Evolutionary conservation across 2,329 filamentous ascomycete genomes (phyloP).

Genomic region (Ascochyta clinopodiicola): DNA sequence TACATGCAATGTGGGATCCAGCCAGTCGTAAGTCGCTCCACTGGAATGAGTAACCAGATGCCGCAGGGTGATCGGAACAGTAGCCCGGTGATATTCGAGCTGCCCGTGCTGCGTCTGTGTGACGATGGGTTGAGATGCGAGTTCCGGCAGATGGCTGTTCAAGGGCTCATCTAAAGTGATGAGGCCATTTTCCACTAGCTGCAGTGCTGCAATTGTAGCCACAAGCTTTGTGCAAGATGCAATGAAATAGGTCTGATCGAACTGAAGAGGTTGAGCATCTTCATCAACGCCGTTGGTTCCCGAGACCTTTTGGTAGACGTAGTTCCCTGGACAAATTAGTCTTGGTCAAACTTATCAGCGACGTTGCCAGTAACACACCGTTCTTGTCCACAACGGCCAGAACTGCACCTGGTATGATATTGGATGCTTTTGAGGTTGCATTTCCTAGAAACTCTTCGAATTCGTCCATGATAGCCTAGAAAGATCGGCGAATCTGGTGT

Average conservation of each 20-base stretch:
- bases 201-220: constrained; percentile 37
- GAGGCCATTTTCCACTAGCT: constrained; percentile 38
- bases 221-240: constrained; percentile 44
- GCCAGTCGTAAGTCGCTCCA: constrained; percentile 3
- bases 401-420: constrained; percentile 26
- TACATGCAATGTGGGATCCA: background rate
- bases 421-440: constrained; percentile 24
- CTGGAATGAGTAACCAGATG: constrained; percentile 1
- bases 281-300: constrained; percentile 40
- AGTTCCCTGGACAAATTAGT: background rate
- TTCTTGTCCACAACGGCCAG: constrained; percentile 25
- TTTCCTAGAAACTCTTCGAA: constrained; percentile 37
- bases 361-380: background rate
- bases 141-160: background rate
- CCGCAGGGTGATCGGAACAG: background rate
- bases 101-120: background rate
- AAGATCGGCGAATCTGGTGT: background rate
- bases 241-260: constrained; percentile 55
- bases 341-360: no score
- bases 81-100: background rate
- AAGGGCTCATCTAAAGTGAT: constrained; percentile 22
- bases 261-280: constrained; percentile 57
- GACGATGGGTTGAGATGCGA: constrained; percentile 1
- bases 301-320: background rate
- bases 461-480: constrained; percentile 11